These are phyloP conservation scores for Corrigiola litoralis DNA, from an alignment of 179 eudicot species.

Conservation along the genomic window DNA sequence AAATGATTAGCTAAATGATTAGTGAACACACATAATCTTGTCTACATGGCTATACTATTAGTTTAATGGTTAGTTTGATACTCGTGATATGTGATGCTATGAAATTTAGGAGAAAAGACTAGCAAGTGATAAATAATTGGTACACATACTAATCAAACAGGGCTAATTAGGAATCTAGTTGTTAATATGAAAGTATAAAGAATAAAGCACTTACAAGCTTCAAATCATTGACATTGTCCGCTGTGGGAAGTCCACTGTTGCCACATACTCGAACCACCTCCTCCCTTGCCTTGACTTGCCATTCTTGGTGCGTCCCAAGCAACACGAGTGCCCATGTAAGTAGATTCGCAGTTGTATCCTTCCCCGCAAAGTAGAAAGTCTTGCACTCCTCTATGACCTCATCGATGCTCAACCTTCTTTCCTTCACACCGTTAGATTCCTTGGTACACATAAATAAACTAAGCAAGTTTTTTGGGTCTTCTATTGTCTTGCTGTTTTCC, in stretches of 20 bases:
- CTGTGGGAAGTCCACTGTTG: slow-evolving; percentile 9
- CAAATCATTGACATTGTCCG: slow-evolving; percentile 24
- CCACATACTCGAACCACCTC: slow-evolving; percentile 33
- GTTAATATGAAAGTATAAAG: not conserved
- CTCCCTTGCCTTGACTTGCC: slow-evolving; percentile 34
- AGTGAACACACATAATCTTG: no score
- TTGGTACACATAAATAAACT: slow-evolving; percentile 19
- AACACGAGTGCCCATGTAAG: slow-evolving; percentile 34
- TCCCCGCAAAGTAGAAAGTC: slow-evolving; percentile 41
- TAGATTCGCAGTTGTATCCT: slow-evolving; percentile 36
- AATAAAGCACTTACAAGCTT: slow-evolving; percentile 25
- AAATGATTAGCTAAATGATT: no score
- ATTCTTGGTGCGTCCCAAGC: slow-evolving; percentile 27
- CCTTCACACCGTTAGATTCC: slow-evolving; percentile 9
- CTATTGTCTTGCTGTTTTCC: slow-evolving; percentile 2
- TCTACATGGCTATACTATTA: no score
- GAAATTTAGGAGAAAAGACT: no score
- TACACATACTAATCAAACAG: no score
- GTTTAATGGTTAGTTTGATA: no score
- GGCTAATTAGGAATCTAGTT: no score
- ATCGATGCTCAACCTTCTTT: slow-evolving; percentile 20
- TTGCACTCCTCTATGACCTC: slow-evolving; percentile 39
- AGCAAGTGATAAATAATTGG: no score
- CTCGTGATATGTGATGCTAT: no score
- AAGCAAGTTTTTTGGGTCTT: slow-evolving; percentile 21